A percentile compares a stretch with the other conserved stretches of the same genome.
Evolutionary conservation across 371 early-diverging fungal genomes (phyloP).

Genomic region (Rhizomucor pusillus): DNA sequence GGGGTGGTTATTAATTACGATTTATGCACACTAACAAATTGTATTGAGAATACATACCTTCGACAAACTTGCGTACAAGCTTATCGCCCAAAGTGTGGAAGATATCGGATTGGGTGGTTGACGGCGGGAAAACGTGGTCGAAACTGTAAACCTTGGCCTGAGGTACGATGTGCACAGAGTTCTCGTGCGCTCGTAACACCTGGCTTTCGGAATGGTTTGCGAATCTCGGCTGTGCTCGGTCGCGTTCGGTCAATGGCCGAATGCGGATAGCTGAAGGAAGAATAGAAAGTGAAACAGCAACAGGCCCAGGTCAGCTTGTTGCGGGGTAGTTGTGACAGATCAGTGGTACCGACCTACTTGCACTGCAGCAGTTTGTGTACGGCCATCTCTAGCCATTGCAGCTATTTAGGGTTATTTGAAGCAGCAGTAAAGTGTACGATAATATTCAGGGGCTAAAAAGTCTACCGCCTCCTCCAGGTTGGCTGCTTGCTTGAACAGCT

Average conservation of each 20-base stretch:
- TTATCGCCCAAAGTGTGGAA: conserved; percentile 33
- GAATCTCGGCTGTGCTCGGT: conserved; percentile 43
- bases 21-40: too few relatives aligned
- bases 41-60: conserved; percentile 26
- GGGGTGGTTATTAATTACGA: too few relatives aligned
- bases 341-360: conserved; percentile 36
- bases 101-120: conserved; percentile 17
- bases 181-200: conserved; percentile 33
- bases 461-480: too few relatives aligned
- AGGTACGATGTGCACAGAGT: conserved; percentile 35
- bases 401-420: background rate
- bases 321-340: background rate
- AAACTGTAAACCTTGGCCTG: conserved; percentile 22
- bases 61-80: conserved; percentile 43
- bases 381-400: conserved; percentile 12
- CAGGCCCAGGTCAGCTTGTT: too few relatives aligned
- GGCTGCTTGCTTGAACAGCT: too few relatives aligned
- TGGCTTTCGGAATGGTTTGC: conserved; percentile 26
- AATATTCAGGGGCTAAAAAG: background rate
- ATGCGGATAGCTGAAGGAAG: conserved; percentile 25
- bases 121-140: conserved; percentile 19
- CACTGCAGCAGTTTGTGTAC: conserved; percentile 23
- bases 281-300: background rate
- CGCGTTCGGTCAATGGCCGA: conserved; percentile 41
- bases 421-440: background rate